Evolutionary conservation across 106 monocot species (phyloP), one percentile per base, ranked within the genome.

Genomic region (Platanthera guangdongensis): DNA sequence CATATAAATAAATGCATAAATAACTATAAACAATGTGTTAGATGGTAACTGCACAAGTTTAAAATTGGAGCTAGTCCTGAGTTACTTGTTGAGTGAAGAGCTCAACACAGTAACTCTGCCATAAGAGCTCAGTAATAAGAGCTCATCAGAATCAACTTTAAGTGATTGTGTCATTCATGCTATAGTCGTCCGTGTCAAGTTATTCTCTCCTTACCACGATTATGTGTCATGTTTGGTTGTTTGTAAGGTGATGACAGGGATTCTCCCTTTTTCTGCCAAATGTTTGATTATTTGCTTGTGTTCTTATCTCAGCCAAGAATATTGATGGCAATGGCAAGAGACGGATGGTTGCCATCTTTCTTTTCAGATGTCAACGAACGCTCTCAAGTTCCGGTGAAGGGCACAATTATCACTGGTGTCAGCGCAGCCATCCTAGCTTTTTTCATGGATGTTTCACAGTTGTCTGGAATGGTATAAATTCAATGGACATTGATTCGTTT

Each of bases 321-420:
- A 77, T 64, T 97, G 63, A 94, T 97, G 97, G 93, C 97, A 57
- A 97, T 97, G 97, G 85, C 97, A 73, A 89, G 97, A 84, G 97
- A 97, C 81, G 97, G 97, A 63, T 76, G 94, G 59, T 76, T 97
- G 80, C 97, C 97, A 11, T 53, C 91, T 30, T 91, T 91, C 78
- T 97, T 97, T 81, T 86, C 93, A 0, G 89, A 93, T 75, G 85
- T 97, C 18, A 89, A 89, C 79, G 60, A 83, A 32, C 75, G 57
- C 10, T 91, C 97, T 13, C 97, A 94, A 85, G 94, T 97, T 79
- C 97, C 97, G 19, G 88, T 97, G 8, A 97, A 97, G 76, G 82
- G 90, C 77, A 97, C 97, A 71, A 76, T 97, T 65, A 51, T 89
- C 59, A 91, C 93, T 51, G 97, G 97, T 22, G 68, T 88, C 47